Evolutionary conservation across 1,284 basidiomycete species (phyloP), one percentile per base, ranked within the genome.

Genomic region (Ustanciosporium gigantosporum): DNA sequence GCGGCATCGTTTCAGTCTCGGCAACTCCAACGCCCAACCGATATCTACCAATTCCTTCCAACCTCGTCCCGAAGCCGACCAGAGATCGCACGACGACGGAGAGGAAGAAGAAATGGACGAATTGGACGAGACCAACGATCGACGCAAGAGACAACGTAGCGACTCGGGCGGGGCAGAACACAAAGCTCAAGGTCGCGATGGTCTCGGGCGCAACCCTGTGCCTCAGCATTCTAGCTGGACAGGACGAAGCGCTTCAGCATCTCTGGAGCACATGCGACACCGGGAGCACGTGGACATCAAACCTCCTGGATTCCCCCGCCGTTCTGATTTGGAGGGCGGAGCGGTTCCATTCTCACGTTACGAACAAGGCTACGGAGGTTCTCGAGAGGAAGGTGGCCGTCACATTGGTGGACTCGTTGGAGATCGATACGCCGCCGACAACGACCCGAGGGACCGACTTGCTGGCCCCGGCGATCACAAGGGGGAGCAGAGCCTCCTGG

Each of bases 101-200:
- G 50, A 52, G n/a, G 56, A 59, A 16, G 56, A 60, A 31, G 50
- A 53, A 35, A 39, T 55, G 46, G 58, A 61, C 35, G 58, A 61
- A 23, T 29, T 55, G 24, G 58, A 61, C 8, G 58, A 61, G 21
- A 41, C 43, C 11, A 48, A 46, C 32, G 58, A 50, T 16, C 29
- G 15, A 9, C 27, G 24, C 31, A 52, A 53, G 36, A 39, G 50
- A 17, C 40, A 35, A 4, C 46, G 47, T 25, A 47, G 40, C 20
- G 51, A 43, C 13, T 55, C 50, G 3, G 42, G 38, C 31, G 50
- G 48, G 16, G 9, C 36, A 16, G 57, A 60, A 25, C 57, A 46
- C 25, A 59, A 59, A 41, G 41, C 41, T 4, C 52, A 48, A 2
- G 49, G 49, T 8, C 44, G n/a, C n/a, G n/a, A n/a, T n/a, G n/a